Evolutionary conservation across 73 alveolate species (phyloP).

Genomic region (Tetrahymena thermophila): DNA sequence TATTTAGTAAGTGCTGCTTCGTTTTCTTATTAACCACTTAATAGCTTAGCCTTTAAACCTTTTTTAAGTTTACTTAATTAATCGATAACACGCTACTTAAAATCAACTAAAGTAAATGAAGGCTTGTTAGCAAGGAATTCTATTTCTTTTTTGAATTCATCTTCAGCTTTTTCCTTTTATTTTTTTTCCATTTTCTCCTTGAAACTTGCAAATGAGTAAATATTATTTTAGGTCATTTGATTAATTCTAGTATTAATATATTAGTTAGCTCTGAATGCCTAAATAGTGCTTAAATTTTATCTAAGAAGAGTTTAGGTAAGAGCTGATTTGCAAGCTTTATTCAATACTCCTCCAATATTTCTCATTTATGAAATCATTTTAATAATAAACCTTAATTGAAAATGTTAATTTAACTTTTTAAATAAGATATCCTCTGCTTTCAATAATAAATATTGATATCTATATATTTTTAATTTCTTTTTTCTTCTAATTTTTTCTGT

Average conservation of each 20-base stretch:
- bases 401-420: background rate
- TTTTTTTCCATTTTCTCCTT: background rate
- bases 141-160: background rate
- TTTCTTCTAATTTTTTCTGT: background rate
- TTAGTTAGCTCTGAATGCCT: background rate
- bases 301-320: background rate
- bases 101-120: background rate
- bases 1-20: background rate
- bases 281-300: background rate
- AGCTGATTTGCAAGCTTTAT: background rate
- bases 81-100: background rate
- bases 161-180: background rate
- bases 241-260: background rate
- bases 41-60: background rate
- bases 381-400: background rate
- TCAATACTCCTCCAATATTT: background rate
- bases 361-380: background rate
- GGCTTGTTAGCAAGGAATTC: background rate
- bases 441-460: background rate
- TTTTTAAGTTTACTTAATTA: background rate
- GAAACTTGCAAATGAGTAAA: background rate
- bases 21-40: background rate
- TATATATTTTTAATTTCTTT: background rate
- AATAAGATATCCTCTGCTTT: background rate
- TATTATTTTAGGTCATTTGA: background rate